A percentile compares a stretch with the other conserved stretches of the same genome.
Conservation (phyloP, 768 basidiomycete species). For the Leccinum broughii region DNA sequence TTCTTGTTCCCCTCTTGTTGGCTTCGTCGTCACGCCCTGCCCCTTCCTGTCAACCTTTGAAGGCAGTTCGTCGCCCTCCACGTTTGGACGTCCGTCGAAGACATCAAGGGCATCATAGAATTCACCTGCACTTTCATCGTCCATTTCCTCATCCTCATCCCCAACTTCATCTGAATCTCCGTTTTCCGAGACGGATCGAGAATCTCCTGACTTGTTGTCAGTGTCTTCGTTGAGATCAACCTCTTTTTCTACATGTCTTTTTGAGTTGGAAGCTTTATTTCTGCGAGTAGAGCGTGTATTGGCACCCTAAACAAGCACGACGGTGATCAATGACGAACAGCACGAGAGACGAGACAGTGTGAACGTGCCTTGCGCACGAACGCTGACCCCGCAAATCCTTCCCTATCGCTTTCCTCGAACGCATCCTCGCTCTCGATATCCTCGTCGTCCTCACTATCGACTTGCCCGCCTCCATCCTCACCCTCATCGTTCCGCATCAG, state of each 20-base stretch:
- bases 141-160: conserved; percentile 44
- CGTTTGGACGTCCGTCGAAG: conserved; percentile 60
- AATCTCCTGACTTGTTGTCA: conserved; percentile 32
- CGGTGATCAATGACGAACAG: not conserved
- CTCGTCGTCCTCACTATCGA: conserved; percentile 76
- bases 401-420: conserved; percentile 79
- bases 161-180: conserved; percentile 31
- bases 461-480: conserved; percentile 37
- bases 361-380: conserved; percentile 31
- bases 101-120: conserved; percentile 67
- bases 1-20: conserved; percentile 46
- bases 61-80: conserved; percentile 10
- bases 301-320: conserved; percentile 13
- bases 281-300: conserved; percentile 18
- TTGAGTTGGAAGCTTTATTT: conserved; percentile 23
- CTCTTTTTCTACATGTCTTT: conserved; percentile 43
- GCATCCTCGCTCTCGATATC: conserved; percentile 85
- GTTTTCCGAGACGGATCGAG: conserved; percentile 16
- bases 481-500: conserved; percentile 55
- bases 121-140: conserved; percentile 50
- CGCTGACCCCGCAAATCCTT: conserved; percentile 67
- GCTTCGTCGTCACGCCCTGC: conserved; percentile 45
- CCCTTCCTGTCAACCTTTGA: conserved; percentile 12
- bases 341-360: not conserved
- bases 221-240: conserved; percentile 67